A percentile compares a stretch with the other conserved stretches of the same genome.
phyloP scores from a whole-genome alignment of 2,329 filamentous ascomycete species.

The Dactylellina parvicollis region DNA sequence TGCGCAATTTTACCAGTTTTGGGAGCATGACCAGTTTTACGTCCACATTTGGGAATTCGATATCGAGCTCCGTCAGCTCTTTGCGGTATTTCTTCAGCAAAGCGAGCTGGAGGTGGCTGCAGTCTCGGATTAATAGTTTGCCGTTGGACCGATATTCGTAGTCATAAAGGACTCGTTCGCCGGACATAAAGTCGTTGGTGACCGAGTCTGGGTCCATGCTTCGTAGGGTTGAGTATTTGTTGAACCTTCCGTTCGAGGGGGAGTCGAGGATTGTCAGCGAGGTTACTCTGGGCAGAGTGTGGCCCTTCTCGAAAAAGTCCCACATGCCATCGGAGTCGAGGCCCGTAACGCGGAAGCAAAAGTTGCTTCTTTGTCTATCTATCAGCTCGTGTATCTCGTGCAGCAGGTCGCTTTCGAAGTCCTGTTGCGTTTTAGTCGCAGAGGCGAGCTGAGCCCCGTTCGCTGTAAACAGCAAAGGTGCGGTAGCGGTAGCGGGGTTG shows the following conservation, averaged over 20 bases:
- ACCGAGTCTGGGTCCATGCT: constrained; percentile 52
- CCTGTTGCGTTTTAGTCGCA: constrained; percentile 48
- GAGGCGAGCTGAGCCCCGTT: constrained; percentile 44
- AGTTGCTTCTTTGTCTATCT: constrained; percentile 32
- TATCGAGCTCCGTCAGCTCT: constrained; percentile 50
- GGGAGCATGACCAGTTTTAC: constrained; percentile 46
- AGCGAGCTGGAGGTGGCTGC: constrained; percentile 49
- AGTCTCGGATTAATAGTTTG: constrained; percentile 48
- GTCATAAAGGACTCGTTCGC: constrained; percentile 46
- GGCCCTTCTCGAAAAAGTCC: constrained; percentile 52
- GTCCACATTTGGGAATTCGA: constrained; percentile 52
- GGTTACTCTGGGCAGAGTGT: constrained; percentile 43
- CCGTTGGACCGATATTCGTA: constrained; percentile 49
- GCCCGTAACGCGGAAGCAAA: constrained; percentile 52
- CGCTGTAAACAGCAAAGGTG: constrained; percentile 42
- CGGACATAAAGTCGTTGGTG: constrained; percentile 50
- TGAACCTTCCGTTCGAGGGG: constrained; percentile 50
- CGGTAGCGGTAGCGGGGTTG: constrained; percentile 43
- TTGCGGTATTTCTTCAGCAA: constrained; percentile 53
- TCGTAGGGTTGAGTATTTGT: constrained; percentile 45
- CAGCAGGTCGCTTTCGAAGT: constrained; percentile 47
- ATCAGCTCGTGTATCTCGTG: constrained; percentile 53
- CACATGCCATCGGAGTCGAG: constrained; percentile 50
- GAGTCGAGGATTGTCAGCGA: constrained; percentile 47
- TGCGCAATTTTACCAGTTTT: constrained; percentile 51